Base-by-base conservation (phyloP, 2,329 filamentous ascomycete genomes). In the Botryotinia convoluta region DNA sequence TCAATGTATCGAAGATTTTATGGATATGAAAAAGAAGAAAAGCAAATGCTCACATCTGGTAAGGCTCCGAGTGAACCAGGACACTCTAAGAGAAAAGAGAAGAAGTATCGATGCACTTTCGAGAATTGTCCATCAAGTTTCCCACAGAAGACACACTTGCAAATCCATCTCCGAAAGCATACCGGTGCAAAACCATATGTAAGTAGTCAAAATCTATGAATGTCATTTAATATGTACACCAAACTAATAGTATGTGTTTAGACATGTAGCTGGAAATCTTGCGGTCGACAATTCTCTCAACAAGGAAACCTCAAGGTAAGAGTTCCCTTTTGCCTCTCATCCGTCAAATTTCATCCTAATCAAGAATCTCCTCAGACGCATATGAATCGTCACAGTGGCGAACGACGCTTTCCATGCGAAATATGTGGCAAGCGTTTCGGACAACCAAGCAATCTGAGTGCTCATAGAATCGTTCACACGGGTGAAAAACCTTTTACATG, bases 131-230 rank as follows among this genome's bases (percentile, higher is more conserved):
- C 87, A 77, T 97, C 96, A 85, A 90, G 88, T 75, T 98, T 98
- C 82, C 90, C 89, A 74, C 95, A 98, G 81, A 97, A 95, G 83
- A 97, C 95, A 1, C 95, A 98, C 79, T 87, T 98, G 18, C 92
- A 96, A 75, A 98, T 97, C 67, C 96, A 99, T 82, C 90, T 89
- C 63, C 88, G 95, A 76, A 91, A 92, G 7, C 96, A 99, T 82
- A 97, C 93, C 3, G 96, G 96, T 26, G 90, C 92, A 71, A 96
- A 94, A 81, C 95, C 95, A 74, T 98, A 95, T 81, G 92, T 97
- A 85, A 86, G 93, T 85, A 60, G n/a, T 37, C 39, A 68, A 5
- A 54, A 18, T 48, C 14, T 18, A 35, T n/a, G 22, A 32, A 29
- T 12, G 5, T 37, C 18, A n/a, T 63, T 12, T 8, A 10, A 22